Evolutionary conservation across 257 asterid species (phyloP).

Genomic region (Craterostigma plantagineum): DNA sequence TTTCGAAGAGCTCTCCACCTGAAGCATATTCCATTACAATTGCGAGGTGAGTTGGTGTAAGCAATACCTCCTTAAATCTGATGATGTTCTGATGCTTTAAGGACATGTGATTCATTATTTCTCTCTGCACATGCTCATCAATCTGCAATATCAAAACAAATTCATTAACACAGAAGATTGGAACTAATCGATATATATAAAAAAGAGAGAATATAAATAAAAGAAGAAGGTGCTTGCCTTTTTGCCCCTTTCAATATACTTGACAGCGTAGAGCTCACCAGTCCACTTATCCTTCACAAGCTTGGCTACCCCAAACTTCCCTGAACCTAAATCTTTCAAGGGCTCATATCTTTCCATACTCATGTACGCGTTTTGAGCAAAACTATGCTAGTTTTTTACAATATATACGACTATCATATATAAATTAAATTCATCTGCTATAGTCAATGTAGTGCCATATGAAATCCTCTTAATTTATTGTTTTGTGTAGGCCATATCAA

Average conservation of each 20-base stretch:
- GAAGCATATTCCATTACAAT: slow-evolving; percentile 42
- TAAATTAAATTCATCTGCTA: no score
- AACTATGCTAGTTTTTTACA: no score
- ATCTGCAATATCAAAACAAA: slow-evolving; percentile 15
- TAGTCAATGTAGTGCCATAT: no score
- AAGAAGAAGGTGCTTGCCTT: no score
- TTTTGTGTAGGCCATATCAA: no score
- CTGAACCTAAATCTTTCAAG: slow-evolving; percentile 45
- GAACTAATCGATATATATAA: background rate
- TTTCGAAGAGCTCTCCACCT: slow-evolving; percentile 31
- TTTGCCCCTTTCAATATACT: slow-evolving; percentile 31
- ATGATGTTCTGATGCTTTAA: slow-evolving; percentile 33
- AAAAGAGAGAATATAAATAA: background rate
- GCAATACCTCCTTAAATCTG: slow-evolving; percentile 34
- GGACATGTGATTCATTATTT: slow-evolving; percentile 37
- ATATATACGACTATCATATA: no score
- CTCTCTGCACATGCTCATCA: slow-evolving; percentile 47
- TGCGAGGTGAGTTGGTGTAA: slow-evolving; percentile 38
- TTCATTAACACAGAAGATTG: background rate
- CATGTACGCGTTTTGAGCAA: no score
- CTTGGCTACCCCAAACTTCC: slow-evolving; percentile 72
- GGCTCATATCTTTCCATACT: slow-evolving; percentile 43
- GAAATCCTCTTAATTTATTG: no score
- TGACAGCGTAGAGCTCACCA: slow-evolving; percentile 22
- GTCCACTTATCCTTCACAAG: slow-evolving; percentile 31